Base-by-base conservation (phyloP, 768 basidiomycete species). In the Neoboletus brunneissimus region DNA sequence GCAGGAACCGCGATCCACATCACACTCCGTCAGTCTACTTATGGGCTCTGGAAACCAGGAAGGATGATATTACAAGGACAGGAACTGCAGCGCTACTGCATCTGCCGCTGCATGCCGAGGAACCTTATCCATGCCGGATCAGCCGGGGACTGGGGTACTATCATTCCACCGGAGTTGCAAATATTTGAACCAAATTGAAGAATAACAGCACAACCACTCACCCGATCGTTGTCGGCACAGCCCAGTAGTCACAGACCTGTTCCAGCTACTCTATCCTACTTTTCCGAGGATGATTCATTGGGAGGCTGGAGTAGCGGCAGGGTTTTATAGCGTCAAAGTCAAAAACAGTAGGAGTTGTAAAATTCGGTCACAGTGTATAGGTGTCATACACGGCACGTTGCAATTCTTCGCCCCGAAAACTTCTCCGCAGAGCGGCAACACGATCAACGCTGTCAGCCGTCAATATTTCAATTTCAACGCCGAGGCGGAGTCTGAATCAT, bases 11-110 rank as follows among this genome's bases (percentile, higher is more conserved):
- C 16, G 38, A 38, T 38, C 51, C 48, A 11, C 8, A 45, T 53
- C 59, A 51, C 42, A 35, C 23, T 41, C 34, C 42, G 38, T 57
- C 37, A 35, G 46, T 54, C 50, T 58, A 56, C 62, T 64, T 66
- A 65, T 47, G 45, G 48, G 43, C 47, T 15, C 52, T 35, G 53
- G 53, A 57, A 61, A 34, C 44, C 43, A 31, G 37, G 25, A 53
- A 32, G 43, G 32, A 35, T 16, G 48, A 34, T 34, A 27, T 58
- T 59, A 38, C 60, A 20, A 48, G 53, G 43, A 37, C 32, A 56
- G 48, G 32, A 53, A 48, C 40, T 47, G n/a, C 38, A 35, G 35
- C 25, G 32, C 31, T n/a, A 27, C 57, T 47, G 38, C 29, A 18
- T 42, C 18, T 51, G 51, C 53, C 48, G 51, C 29, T 51, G 51